Conservation (phyloP, 805 yeast species). For the Blastobotrys americana region DNA sequence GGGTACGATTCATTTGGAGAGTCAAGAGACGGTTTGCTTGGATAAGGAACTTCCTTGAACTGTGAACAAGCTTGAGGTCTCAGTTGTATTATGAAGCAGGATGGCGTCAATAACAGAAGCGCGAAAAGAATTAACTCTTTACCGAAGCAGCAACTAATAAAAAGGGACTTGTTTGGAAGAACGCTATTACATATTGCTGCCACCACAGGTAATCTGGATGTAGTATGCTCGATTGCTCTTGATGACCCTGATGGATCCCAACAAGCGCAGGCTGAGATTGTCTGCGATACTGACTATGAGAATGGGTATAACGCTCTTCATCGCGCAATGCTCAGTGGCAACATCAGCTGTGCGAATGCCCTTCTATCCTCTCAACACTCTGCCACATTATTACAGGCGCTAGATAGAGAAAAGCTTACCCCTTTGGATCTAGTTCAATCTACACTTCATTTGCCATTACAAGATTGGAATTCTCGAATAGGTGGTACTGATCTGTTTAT, state of each 20-base stretch:
- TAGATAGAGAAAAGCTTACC: slow-evolving; percentile 64
- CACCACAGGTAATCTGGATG: slow-evolving; percentile 21
- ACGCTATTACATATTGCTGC: slow-evolving; percentile 28
- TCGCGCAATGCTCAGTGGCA: slow-evolving; percentile 52
- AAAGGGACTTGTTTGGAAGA: slow-evolving; percentile 66
- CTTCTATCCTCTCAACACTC: slow-evolving; percentile 35
- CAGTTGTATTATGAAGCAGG: background rate
- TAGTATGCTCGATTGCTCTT: slow-evolving; percentile 40
- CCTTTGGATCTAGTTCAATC: slow-evolving; percentile 58
- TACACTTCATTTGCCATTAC: slow-evolving; percentile 14
- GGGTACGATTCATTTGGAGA: too few species aligned
- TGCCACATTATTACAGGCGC: slow-evolving; percentile 40
- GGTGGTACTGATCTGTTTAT: slow-evolving; percentile 46
- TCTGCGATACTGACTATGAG: slow-evolving; percentile 63
- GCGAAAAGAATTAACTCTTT: slow-evolving; percentile 3
- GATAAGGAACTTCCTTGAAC: too few species aligned
- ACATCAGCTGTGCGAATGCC: slow-evolving; percentile 42
- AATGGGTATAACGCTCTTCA: slow-evolving; percentile 81
- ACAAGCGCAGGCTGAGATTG: slow-evolving; percentile 7
- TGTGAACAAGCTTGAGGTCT: too few species aligned
- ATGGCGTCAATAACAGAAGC: background rate
- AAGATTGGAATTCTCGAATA: slow-evolving; percentile 12
- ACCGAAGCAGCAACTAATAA: slow-evolving; percentile 18
- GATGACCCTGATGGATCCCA: slow-evolving; percentile 41
- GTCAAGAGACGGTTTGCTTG: too few species aligned